These are phyloP conservation scores for Backusella westeae DNA, from an alignment of 192 early-diverging fungal genomes.

Conservation along the genomic window DNA sequence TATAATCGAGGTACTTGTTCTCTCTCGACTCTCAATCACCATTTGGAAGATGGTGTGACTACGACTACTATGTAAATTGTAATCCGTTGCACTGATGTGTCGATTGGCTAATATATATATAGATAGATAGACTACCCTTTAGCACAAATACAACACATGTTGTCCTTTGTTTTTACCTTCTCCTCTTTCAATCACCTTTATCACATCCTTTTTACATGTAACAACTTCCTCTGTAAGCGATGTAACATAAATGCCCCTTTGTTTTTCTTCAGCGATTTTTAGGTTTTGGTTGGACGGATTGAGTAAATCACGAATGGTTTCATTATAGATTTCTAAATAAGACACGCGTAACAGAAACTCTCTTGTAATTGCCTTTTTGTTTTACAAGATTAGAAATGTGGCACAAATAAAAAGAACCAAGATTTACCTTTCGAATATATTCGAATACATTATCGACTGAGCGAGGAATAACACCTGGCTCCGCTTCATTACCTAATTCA, in stretches of 20 bases:
- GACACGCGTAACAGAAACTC: conserved; percentile 94
- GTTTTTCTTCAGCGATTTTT: conserved; percentile 78
- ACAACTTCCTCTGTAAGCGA: conserved; percentile 76
- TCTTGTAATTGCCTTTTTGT: conserved; percentile 55
- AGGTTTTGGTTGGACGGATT: conserved; percentile 80
- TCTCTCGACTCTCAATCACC: conserved; percentile 80
- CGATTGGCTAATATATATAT: conserved; percentile 60
- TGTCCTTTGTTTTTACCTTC: conserved; percentile 47
- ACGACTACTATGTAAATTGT: conserved; percentile 88
- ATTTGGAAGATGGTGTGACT: conserved; percentile 98
- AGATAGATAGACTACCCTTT: too few species aligned
- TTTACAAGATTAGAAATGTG: neutral
- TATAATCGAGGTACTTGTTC: conserved; percentile 31
- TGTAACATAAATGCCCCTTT: conserved; percentile 70
- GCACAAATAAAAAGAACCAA: neutral
- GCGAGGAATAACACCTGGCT: conserved; percentile 76
- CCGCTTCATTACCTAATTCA: conserved; percentile 54
- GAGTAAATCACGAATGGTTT: conserved; percentile 87
- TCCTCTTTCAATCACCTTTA: conserved; percentile 72
- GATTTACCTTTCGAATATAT: conserved; percentile 59
- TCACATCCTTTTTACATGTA: conserved; percentile 65
- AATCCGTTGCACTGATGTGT: conserved; percentile 88
- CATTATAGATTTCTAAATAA: conserved; percentile 99
- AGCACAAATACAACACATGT: too few species aligned
- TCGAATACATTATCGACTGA: conserved; percentile 77